Base-by-base conservation (phyloP, 371 early-diverging fungal genomes). In the Syncephalastrum sp. region DNA sequence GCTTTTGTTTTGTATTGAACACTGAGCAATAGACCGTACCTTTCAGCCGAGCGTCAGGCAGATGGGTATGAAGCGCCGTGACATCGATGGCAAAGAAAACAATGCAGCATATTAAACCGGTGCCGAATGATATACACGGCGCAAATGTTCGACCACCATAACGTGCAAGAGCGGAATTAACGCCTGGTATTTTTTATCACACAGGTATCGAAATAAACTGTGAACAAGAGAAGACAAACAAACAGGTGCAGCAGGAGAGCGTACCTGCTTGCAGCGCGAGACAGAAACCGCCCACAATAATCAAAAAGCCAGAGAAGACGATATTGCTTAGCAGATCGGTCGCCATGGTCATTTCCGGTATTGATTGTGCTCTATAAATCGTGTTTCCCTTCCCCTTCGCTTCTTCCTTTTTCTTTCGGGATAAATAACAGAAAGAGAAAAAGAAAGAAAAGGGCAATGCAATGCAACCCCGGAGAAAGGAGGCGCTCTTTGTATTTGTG, bases 81-180 rank as follows among this genome's bases (percentile, higher is more conserved):
- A 67, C 29, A 53, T 73, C 73, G 17, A 73, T 55, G n/a, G 50
- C 60, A 47, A 69, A 73, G 44, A 69, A 73, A 7, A 73, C 52
- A 4, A 64, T 42, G 16, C 62, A 59, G 6, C 50, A 53, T 6
- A 73, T 16, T n/a, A 60, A 45, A 3, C 73, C 73, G 0, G 57
- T 19, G 5, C 27, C 47, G 61, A 73, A 73, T 1, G 67, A 67
- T 15, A 64, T 50, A 16, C 69, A 47, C 0, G 67, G 47, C 3
- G 73, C 54, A 52, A 73, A 69, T 3, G 69, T 63, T 12, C 73
- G 56, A 17, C 70, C 65, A 4, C 64, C 65, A 42, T 60, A 50
- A 44, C 62, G 43, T 38, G 61, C 67, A 33, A 72, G 46, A 5
- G 33, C 49, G 45, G 66, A 53, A 57, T 72, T 72, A 25, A 15